Percentiles rank a stretch among this genome's conserved stretches.
phyloP scores from a whole-genome alignment of 352 stramenopile species.

The Phytophthora sojae region DNA sequence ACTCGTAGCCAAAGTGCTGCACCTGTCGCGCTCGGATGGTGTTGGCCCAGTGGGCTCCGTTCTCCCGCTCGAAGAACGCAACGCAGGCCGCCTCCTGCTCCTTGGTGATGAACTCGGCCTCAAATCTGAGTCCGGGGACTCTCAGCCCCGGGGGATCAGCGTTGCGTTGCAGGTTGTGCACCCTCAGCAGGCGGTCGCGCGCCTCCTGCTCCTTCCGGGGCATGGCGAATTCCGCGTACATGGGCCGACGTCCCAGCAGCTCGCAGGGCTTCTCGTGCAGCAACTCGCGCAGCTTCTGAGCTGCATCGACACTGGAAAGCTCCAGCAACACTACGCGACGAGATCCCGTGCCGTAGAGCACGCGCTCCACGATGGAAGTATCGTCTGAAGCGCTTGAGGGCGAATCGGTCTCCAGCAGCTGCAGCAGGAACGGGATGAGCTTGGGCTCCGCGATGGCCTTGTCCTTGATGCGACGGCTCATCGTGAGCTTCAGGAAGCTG shows the following conservation, averaged over 20 bases:
- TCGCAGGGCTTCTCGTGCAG: conserved; percentile 71
- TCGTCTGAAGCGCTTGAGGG: not conserved
- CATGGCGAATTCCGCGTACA: conserved; percentile 83
- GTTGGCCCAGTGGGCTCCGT: conserved; percentile 62
- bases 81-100: conserved; percentile 66
- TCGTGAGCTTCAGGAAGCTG: conserved; percentile 69
- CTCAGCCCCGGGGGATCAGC: conserved; percentile 44
- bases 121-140: conserved; percentile 70
- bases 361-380: conserved; percentile 41
- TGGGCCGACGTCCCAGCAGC: conserved; percentile 57
- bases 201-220: conserved; percentile 73
- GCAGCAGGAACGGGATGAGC: conserved; percentile 59
- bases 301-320: conserved; percentile 18
- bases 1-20: conserved; percentile 90
- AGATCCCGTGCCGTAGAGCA: conserved; percentile 68
- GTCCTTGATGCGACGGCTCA: conserved; percentile 75
- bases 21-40: conserved; percentile 86
- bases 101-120: conserved; percentile 71
- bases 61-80: conserved; percentile 65
- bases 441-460: conserved; percentile 52
- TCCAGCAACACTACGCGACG: conserved; percentile 61
- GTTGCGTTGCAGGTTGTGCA: conserved; percentile 65
- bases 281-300: conserved; percentile 40
- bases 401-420: conserved; percentile 27
- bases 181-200: conserved; percentile 63